Base-by-base conservation (phyloP, 164 flowering plant genomes). In the Santalum album region DNA sequence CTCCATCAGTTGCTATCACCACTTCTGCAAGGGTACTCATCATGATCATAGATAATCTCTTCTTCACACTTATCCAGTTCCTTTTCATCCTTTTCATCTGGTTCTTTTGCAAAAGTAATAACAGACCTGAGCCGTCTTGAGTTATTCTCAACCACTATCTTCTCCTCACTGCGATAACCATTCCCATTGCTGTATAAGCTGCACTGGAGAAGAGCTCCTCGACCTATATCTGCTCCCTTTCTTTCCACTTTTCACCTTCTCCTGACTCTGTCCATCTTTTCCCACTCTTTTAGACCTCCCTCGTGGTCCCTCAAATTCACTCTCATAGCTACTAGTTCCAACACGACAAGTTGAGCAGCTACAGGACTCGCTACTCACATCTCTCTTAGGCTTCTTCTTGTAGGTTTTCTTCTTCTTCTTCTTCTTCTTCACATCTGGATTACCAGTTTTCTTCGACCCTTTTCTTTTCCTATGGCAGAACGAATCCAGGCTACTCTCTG, bases 1-100 rank as follows among this genome's bases (percentile, higher is more conserved):
- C 68, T 18, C 65, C 75, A 21, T 79, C 85, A 68, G n/a, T 65
- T 66, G 64, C 85, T 81, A 38, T 78, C 89, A 70, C 71, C 71
- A 62, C 85, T 81, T 76, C 71, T 71, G 50, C 71, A 55, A 63
- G 88, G 88, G 63, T 67, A 76, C 36, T 78, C 86, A 65, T 85
- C 78, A 49, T 68, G 57, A 46, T 76, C 78, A 64, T 72, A 74
- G 20, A 71, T 59, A 43, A 77, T 72, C 62, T 79, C 89, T 48
- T 79, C 86, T 60, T 74, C 69, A 24, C 56, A 66, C 56, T 23
- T 43, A 18, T 46, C 56, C 54, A 48, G 50, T 36, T 58, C 55
- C 36, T 57, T 56, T 16, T 27, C 69, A 29, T 61, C 69, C 34
- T 61, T 55, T 16, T 70, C 72, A 18, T 65, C 58, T 17, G 40